Base-by-base conservation (phyloP, 306 rosid genomes). In the Malus asiatica region DNA sequence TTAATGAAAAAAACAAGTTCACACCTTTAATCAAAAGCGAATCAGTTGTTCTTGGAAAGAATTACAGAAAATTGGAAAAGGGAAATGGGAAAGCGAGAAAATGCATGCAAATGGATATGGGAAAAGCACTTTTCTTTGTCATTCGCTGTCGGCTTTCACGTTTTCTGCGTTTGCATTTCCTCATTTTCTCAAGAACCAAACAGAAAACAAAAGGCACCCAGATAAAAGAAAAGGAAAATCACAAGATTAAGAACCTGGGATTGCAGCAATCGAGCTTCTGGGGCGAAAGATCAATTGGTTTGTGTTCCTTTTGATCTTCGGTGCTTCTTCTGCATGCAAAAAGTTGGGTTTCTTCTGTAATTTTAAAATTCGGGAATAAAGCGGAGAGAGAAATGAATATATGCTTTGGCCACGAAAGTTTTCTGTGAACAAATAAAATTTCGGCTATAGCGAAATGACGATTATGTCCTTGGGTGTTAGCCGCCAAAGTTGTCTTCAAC, bases 331-430 rank as follows among this genome's bases (percentile, higher is more conserved):
- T 66, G 72, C 72, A 75, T 65, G 15, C 3, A 40, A 62, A 48
- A 64, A 20, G n/a, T 4, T 13, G 11, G 62, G 22, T 0, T 63
- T 35, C 13, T 20, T 3, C 5, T 19, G 66, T 11, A 20, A 30
- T 70, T 55, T 16, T 22, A 6, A 33, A 25, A 14, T 57, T 52
- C 6, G n/a, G 25, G 18, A 11, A 25, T 46, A 58, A 6, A 23
- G 74, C 5, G 63, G 27, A 16, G 25, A 65, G 58, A 68, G 42
- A 78, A 25, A 32, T 67, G 91, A 78, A 84, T 87, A 86, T 87
- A 87, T 86, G 90, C 93, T 76, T 87, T 55, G 76, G 82, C 79
- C 14, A 78, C 13, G 73, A 72, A 59, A 71, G 38, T 35, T 38
- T 38, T 38, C 0, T 38, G 42, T 66, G 11, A 29, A 16, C 68